Evolutionary conservation across 768 basidiomycete species (phyloP), one percentile per base, ranked within the genome.

Genomic region (Mycena polygramma): DNA sequence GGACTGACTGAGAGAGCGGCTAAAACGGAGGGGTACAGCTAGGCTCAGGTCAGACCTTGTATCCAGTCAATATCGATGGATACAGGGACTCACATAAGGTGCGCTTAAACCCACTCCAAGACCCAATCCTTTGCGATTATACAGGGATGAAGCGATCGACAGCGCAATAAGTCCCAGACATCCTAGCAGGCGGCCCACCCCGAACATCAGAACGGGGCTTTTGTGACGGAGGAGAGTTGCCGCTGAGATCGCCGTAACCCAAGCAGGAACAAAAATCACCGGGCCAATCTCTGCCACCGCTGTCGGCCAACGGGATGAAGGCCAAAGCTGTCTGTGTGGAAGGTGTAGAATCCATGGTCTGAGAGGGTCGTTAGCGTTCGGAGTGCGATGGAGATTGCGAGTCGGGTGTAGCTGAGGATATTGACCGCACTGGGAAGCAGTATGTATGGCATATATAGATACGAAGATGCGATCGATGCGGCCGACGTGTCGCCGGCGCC

Each of bases 201-300:
- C 85, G 75, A 83, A 85, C 14, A 74, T 74, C 75, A 87, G 88
- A 37, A 87, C 84, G 14, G 77, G 75, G 7, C 77, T 71, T 24
- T 45, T 58, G 15, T 52, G 57, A 30, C 57, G 22, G 24, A 66
- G 36, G 36, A 66, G n/a, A 37, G 58, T 39, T 30, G 41, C 19
- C 55, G 48, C 64, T 7, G 64, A 66, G 24, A 66, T 49, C 8
- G 20, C 55, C 0, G 57, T 26, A 17, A 17, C 76, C 6, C 11
- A 54, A 8, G 19, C 30, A 17, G 52, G 52, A 54, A 54, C 22
- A 37, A 66, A 26, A 20, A 58, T 46, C 9, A 66, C 19, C 15
- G n/a, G n/a, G n/a, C n/a, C n/a, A n/a, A n/a, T n/a, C n/a, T n/a
- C n/a, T n/a, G 15, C n/a, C 45, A 36, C 55, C 46, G 26, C 22